Percentiles rank a stretch among this genome's conserved stretches.
phyloP scores from a whole-genome alignment of 768 basidiomycete species.

The Mycena rebaudengoi region DNA sequence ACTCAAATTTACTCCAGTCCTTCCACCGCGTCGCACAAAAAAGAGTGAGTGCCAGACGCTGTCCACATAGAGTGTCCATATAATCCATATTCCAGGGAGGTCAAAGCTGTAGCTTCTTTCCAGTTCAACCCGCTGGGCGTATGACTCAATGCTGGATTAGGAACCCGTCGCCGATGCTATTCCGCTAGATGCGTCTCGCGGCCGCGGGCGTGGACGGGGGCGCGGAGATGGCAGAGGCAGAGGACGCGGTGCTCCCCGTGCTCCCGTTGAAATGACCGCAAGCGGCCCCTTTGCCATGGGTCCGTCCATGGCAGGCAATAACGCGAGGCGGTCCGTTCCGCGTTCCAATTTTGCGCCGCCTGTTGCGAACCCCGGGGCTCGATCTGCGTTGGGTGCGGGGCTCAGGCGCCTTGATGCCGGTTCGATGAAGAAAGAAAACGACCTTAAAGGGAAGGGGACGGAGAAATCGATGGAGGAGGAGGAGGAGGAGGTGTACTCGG shows the following conservation, averaged over 20 bases:
- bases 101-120: slow-evolving; percentile 62
- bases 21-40: slow-evolving; percentile 83
- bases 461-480: slow-evolving; percentile 48
- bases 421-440: slow-evolving; percentile 53
- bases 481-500: slow-evolving; percentile 81
- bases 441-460: slow-evolving; percentile 38
- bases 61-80: neutral
- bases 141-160: slow-evolving; percentile 40
- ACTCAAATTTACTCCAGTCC: slow-evolving; percentile 82
- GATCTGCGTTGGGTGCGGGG: slow-evolving; percentile 54
- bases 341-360: slow-evolving; percentile 69
- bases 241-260: slow-evolving; percentile 53
- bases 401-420: slow-evolving; percentile 61
- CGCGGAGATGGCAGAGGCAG: slow-evolving; percentile 44
- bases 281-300: slow-evolving; percentile 92
- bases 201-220: slow-evolving; percentile 54
- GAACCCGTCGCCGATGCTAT: slow-evolving; percentile 51
- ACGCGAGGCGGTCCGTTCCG: slow-evolving; percentile 57
- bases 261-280: slow-evolving; percentile 78
- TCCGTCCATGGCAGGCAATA: slow-evolving; percentile 71
- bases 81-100: slow-evolving; percentile 54
- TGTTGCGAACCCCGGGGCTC: slow-evolving; percentile 51
- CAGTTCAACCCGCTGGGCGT: neutral
- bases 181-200: slow-evolving; percentile 42
- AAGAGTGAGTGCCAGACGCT: slow-evolving; percentile 52